Conservation (phyloP, 345 rosid species). For the Rhodamnia rubescens region DNA sequence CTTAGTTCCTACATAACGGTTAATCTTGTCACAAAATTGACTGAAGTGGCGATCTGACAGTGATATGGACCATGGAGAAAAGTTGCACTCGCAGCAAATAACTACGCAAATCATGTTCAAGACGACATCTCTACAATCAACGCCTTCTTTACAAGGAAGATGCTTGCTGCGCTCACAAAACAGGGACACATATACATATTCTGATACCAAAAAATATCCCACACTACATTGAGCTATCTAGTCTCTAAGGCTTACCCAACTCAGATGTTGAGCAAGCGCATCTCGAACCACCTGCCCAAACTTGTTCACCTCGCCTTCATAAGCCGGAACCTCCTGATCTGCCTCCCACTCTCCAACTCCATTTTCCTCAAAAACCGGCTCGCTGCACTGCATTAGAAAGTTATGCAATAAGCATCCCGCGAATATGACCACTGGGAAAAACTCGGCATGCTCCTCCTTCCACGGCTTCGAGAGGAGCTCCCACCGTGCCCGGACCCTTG, state of each 20-base stretch:
- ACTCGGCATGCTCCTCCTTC: slow-evolving; percentile 51
- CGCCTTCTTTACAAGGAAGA: not conserved
- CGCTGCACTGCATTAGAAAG: slow-evolving; percentile 43
- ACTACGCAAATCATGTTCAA: not conserved
- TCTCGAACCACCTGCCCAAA: slow-evolving; percentile 38
- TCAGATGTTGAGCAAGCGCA: slow-evolving; percentile 49
- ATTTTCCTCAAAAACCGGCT: slow-evolving; percentile 8
- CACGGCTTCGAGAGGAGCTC: slow-evolving; percentile 44
- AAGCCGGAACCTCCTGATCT: slow-evolving; percentile 14
- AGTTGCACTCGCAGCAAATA: not conserved
- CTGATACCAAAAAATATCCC: not conserved
- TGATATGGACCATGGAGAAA: not conserved
- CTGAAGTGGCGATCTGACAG: not conserved
- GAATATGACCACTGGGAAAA: slow-evolving; percentile 49
- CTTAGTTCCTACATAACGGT: not conserved
- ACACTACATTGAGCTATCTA: not conserved
- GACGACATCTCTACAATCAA: not conserved
- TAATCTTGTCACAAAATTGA: not conserved
- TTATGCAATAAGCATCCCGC: slow-evolving; percentile 65
- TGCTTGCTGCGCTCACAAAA: not conserved
- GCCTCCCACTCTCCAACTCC: slow-evolving; percentile 15
- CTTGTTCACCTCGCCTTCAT: slow-evolving; percentile 29
- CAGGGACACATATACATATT: not conserved
- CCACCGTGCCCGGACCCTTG: slow-evolving; percentile 50
- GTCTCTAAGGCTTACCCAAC: slow-evolving; percentile 26